Base-by-base conservation (phyloP, 192 early-diverging fungal genomes). In the Diversispora epigaea region DNA sequence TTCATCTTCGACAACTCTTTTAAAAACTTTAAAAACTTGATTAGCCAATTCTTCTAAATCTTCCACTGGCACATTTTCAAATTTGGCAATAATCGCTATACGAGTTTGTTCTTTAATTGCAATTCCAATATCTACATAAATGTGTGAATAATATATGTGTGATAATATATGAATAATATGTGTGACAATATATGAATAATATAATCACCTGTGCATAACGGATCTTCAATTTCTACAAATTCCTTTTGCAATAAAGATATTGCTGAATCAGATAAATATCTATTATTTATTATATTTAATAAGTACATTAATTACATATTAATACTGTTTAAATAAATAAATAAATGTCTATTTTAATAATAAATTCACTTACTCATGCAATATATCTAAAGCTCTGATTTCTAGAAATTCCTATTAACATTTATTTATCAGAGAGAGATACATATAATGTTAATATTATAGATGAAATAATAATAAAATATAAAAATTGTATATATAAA, bases 201-300 rank as follows among this genome's bases (percentile, higher is more conserved):
- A 19, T 21, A 45, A 71, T 68, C 77, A 87, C 83, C 79, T 69
- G 88, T 89, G 71, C 86, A 87, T n/a, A 86, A 79, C 17, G 88
- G 84, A 45, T 87, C 85, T 62, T 85, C 84, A 46, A 84, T 86
- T 71, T 89, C 88, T 14, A 89, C 88, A 82, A 89, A 87, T 62
- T 87, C 84, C 47, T 84, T 87, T 70, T 81, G 82, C 44, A 89
- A 70, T 7, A 87, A 75, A 10, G 88, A 81, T 3, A 86, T 82
- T 39, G 88, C 79, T 41, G 88, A 89, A 77, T 89, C 88, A 0
- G 86, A 83, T 17, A 89, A 77, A 67, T 87, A 89, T 2, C 76
- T 83, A 60, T 76, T 75, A 12, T 21, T 22, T 73, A 68, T 76
- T 72, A 10, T 14, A 65, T 65, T n/a, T 65, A 65, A 39, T 45